A percentile compares a stretch with the other conserved stretches of the same genome.
These are phyloP conservation scores for Cryphonectria parasitica DNA, from an alignment of 2,329 filamentous ascomycete species.

Conservation along the genomic window DNA sequence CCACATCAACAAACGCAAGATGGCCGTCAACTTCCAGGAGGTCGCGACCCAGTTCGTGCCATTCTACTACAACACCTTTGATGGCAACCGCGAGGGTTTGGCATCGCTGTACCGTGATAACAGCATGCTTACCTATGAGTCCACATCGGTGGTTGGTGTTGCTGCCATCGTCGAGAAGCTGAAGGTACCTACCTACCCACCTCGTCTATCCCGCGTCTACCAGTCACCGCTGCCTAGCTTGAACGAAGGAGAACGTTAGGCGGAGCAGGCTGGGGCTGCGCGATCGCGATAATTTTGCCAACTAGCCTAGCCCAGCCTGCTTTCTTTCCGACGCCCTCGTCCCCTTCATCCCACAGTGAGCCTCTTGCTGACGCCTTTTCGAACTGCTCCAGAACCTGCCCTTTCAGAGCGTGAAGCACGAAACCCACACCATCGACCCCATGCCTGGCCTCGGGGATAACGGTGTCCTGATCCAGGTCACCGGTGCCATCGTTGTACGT, in stretches of 20 bases:
- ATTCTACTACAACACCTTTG: conserved; percentile 72
- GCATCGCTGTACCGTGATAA: conserved; percentile 66
- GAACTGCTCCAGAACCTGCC: conserved; percentile 57
- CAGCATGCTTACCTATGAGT: conserved; percentile 79
- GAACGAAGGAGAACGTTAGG: not conserved
- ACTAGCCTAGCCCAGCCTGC: too few relatives aligned
- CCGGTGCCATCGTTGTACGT: conserved; percentile 47
- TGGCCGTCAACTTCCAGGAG: conserved; percentile 31
- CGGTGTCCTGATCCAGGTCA: conserved; percentile 70
- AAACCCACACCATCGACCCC: conserved; percentile 69
- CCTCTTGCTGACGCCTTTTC: conserved; percentile 11
- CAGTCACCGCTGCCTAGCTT: not conserved
- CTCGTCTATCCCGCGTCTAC: not conserved
- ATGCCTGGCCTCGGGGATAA: conserved; percentile 62
- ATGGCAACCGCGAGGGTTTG: conserved; percentile 60
- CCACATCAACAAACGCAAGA: conserved; percentile 15
- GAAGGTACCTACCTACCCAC: conserved; percentile 50
- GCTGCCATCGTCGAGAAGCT: conserved; percentile 67
- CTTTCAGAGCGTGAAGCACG: conserved; percentile 69
- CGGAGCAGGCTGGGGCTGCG: not conserved
- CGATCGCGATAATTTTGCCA: not conserved
- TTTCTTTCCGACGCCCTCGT: too few relatives aligned
- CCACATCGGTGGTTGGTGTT: conserved; percentile 57
- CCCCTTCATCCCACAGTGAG: not conserved
- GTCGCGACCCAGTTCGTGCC: conserved; percentile 31